Percentiles rank a stretch among this genome's conserved stretches.
phyloP scores from a whole-genome alignment of 2,329 filamentous ascomycete species.

The Curvularia eragrostidis region DNA sequence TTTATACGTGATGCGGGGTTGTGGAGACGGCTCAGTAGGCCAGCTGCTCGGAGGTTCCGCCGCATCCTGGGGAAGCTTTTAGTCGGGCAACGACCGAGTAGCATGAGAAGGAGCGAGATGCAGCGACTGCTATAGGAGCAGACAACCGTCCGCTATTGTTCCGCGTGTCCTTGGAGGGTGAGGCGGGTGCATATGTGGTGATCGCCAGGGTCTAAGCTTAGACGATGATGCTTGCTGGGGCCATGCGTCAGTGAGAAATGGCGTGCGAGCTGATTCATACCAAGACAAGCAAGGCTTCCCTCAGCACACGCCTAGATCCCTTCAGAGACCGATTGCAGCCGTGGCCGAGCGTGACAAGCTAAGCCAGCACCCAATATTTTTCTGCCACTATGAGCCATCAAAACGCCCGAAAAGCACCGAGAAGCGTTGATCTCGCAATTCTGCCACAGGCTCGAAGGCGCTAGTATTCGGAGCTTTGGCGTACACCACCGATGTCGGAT shows the following conservation, averaged over 20 bases:
- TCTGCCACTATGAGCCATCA: neutral
- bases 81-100: slow-evolving; percentile 12
- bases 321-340: neutral
- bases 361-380: neutral
- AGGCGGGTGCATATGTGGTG: slow-evolving; percentile 1
- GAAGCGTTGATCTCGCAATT: neutral
- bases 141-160: slow-evolving; percentile 3
- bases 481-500: slow-evolving; percentile 6
- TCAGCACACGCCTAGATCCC: neutral
- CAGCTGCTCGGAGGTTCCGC: slow-evolving; percentile 26
- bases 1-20: slow-evolving; percentile 25
- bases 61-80: slow-evolving; percentile 11
- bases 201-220: slow-evolving; percentile 18
- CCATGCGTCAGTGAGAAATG: slow-evolving; percentile 1
- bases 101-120: neutral
- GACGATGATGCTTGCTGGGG: slow-evolving; percentile 7
- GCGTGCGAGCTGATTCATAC: slow-evolving; percentile 9
- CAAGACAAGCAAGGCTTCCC: neutral
- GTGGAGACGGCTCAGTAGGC: slow-evolving; percentile 25
- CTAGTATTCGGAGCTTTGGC: neutral
- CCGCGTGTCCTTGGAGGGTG: neutral
- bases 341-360: neutral
- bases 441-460: neutral
- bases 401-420: slow-evolving; percentile 1
- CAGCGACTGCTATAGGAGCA: neutral